A percentile compares a stretch with the other conserved stretches of the same genome.
Evolutionary conservation across 1,139 yeast genomes (phyloP).

Genomic region (Diutina siamensis): DNA sequence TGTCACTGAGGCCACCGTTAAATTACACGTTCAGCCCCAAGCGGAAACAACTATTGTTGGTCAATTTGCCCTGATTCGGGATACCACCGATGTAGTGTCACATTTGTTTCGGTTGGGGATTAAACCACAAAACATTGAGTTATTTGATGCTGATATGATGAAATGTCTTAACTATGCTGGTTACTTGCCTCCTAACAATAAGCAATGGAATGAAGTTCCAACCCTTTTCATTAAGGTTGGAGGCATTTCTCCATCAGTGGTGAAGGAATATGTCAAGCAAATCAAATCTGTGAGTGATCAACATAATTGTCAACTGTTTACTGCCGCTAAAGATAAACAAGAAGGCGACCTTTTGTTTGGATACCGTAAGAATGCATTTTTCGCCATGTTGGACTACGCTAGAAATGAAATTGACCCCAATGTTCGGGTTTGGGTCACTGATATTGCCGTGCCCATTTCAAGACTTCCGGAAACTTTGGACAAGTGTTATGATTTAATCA

Average conservation of each 20-base stretch:
- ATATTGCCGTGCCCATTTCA: slow-evolving; percentile 54
- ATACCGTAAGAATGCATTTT: slow-evolving; percentile 77
- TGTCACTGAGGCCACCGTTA: slow-evolving; percentile 32
- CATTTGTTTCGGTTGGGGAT: slow-evolving; percentile 41
- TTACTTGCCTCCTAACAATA: slow-evolving; percentile 27
- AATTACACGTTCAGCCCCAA: slow-evolving; percentile 39
- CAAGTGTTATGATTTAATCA: slow-evolving; percentile 38
- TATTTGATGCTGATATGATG: slow-evolving; percentile 60
- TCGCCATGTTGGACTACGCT: slow-evolving; percentile 72
- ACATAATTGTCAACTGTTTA: slow-evolving; percentile 39
- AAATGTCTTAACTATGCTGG: slow-evolving; percentile 42
- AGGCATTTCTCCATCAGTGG: slow-evolving; percentile 31
- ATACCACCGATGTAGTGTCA: slow-evolving; percentile 50
- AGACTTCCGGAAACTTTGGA: slow-evolving; percentile 34
- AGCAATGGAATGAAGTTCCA: slow-evolving; percentile 53
- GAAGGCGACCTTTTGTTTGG: slow-evolving; percentile 72
- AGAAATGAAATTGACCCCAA: slow-evolving; percentile 35
- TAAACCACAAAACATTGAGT: slow-evolving; percentile 51
- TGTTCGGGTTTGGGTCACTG: slow-evolving; percentile 76
- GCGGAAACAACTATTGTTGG: slow-evolving; percentile 46
- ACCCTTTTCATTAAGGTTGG: slow-evolving; percentile 68
- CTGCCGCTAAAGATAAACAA: slow-evolving; percentile 50
- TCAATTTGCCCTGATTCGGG: slow-evolving; percentile 39
- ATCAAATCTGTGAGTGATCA: slow-evolving; percentile 43
- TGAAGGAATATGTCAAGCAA: slow-evolving; percentile 45